Evolutionary conservation across 345 rosid species (phyloP), one percentile per base, ranked within the genome.

Genomic region (Aegle marmelos): DNA sequence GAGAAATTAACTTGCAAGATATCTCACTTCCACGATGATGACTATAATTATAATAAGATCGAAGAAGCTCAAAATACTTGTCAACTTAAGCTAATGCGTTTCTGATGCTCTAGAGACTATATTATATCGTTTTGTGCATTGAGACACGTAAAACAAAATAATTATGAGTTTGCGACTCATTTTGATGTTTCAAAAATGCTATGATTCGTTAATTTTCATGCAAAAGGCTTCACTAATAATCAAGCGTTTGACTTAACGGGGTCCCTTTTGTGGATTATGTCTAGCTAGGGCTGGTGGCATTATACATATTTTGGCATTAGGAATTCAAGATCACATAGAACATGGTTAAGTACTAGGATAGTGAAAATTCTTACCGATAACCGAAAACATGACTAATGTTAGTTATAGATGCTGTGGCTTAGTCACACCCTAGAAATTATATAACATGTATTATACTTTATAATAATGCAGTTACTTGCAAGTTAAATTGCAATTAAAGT

Each of bases 1-100:
- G 76, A 2, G 39, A 30, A 39, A 54, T 19, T 75, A 81, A 79
- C 83, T 84, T 79, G 82, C 87, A 79, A 74, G 87, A 36, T 79
- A 79, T 73, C 70, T 58, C n/a, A 33, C 60, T 14, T 34, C 57
- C 24, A 58, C 71, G 62, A 73, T 64, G 61, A 50, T 68, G 57
- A 71, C 24, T 27, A 4, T 69, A 41, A 69, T 54, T 30, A 69
- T 7, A n/a, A 10, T 16, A 36, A 39, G 24, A 34, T 70, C 19
- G 33, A 41, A 41, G 56, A 50, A 17, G 19, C 11, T 50, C 6
- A 60, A 17, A 33, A 33, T 19, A 34, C 7, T 22, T 67, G 28
- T 67, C 45, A 9, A 13, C 45, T 39, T 39, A 25, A 5, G 27
- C 21, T 36, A 24, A 7, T 17, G 2, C 5, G 57, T 53, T 53